Evolutionary conservation across 495 filamentous ascomycete genomes (phyloP), one percentile per base, ranked within the genome.

Genomic region (Neurospora discreta): DNA sequence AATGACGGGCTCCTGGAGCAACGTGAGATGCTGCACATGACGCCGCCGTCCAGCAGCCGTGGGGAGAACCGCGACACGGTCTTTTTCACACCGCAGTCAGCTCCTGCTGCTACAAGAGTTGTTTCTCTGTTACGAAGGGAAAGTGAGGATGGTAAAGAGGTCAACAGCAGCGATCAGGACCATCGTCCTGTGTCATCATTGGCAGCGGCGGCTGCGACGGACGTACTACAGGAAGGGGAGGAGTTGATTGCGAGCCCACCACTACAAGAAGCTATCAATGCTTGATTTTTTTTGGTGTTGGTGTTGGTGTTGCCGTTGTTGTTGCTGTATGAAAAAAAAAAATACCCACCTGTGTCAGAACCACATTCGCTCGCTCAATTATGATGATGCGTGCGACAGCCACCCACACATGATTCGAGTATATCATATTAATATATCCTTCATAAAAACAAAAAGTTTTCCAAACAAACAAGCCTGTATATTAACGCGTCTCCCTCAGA

Each of bases 71-170:
- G 75, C 13, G 81, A 81, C 38, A 78, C 83, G 0, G 73, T 78
- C 46, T 84, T 84, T 69, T 84, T 82, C 71, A 85, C 83, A 8
- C 83, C 83, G 0, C 82, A 85, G 6, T 78, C 80, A 20, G 79
- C 80, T 15, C 75, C 75, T 16, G 80, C 81, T 1, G 82, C 82
- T 3, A 68, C 77, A 13, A 75, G 39, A 13, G 74, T 78, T 38
- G 44, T 69, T 26, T 73, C 75, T 9, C 41, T 71, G 13, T 30
- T 30, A 15, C 52, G 52, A 3, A 65, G 52, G 67, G 73, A 73
- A 18, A 75, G 68, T 1, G 74, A 44, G 10, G 76, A 77, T 36
- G 73, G 71, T 9, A 65, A 46, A 13, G 75, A 76, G 23, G 74
- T 74, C 9, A 65, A 38, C 39, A 71, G 38, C 44, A 71, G 20